phyloP scores from a whole-genome alignment of 441 rosid genomes.

The Bruguiera hainesii region DNA sequence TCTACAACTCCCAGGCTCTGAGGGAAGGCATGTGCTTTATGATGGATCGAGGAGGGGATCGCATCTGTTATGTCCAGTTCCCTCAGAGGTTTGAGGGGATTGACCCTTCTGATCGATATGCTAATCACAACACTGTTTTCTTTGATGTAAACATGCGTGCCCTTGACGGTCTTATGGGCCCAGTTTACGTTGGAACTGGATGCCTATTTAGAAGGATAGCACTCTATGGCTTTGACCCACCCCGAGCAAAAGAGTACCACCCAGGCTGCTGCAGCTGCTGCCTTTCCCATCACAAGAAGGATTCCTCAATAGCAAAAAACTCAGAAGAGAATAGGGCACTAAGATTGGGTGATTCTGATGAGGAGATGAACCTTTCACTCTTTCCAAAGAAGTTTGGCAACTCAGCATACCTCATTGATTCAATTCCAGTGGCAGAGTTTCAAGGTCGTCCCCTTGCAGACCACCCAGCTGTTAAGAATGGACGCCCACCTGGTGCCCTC shows the following conservation, averaged over 20 bases:
- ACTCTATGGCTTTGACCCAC: conserved; percentile 85
- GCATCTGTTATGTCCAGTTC: conserved; percentile 87
- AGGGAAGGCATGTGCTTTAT: conserved; percentile 97
- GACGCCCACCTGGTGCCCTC: conserved; percentile 85
- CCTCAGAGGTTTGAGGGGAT: conserved; percentile 95
- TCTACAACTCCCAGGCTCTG: conserved; percentile 79
- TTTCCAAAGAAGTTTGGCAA: conserved; percentile 82
- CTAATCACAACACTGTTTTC: conserved; percentile 89
- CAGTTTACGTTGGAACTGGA: conserved; percentile 88
- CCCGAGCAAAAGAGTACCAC: conserved; percentile 74
- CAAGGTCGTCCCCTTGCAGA: conserved; percentile 95
- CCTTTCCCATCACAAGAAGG: conserved; percentile 61
- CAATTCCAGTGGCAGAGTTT: conserved; percentile 85
- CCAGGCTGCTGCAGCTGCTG: conserved; percentile 75
- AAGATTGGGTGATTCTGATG: conserved; percentile 90
- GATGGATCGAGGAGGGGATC: conserved; percentile 95
- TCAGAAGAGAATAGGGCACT: conserved; percentile 79
- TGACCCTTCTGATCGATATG: conserved; percentile 93
- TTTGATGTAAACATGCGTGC: conserved; percentile 95
- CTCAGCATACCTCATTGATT: conserved; percentile 74
- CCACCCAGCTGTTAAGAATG: conserved; percentile 85
- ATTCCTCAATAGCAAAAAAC: conserved; percentile 39
- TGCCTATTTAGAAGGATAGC: conserved; percentile 88
- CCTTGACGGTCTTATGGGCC: conserved; percentile 93
- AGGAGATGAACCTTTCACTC: conserved; percentile 73